Evolutionary conservation across 306 rosid species (phyloP).

Genomic region (Quercus rubra): DNA sequence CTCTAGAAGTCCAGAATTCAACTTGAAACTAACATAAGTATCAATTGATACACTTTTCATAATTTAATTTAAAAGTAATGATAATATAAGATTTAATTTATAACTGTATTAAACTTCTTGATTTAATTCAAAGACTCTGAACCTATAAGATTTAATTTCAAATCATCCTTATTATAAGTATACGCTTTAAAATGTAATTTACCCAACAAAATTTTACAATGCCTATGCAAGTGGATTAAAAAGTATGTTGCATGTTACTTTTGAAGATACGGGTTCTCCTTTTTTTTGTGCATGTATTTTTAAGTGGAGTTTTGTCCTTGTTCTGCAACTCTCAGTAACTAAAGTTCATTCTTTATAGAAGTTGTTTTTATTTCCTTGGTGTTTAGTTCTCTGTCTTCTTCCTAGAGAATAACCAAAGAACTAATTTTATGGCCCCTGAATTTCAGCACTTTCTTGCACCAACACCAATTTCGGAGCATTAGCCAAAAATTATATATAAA

Average conservation of each 20-base stretch:
- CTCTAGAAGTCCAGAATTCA: no score
- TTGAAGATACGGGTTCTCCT: not conserved
- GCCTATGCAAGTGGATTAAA: not conserved
- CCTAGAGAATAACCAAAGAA: conserved; percentile 25
- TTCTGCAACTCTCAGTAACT: not conserved
- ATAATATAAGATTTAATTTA: no score
- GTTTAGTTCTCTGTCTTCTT: conserved; percentile 24
- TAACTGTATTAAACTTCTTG: no score
- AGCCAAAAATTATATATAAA: conserved; percentile 22
- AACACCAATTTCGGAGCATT: not conserved
- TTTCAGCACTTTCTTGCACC: conserved; percentile 35
- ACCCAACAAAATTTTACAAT: no score
- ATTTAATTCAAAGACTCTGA: no score
- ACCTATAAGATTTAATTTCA: no score
- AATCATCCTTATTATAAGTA: no score
- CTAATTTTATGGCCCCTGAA: conserved; percentile 24
- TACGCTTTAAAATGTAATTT: no score
- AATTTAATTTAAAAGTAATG: no score
- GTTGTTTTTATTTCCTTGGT: not conserved
- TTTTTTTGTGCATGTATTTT: not conserved
- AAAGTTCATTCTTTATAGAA: not conserved
- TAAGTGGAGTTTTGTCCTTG: not conserved
- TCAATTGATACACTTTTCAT: no score
- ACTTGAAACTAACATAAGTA: no score
- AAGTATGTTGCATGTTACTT: not conserved